Base-by-base conservation (phyloP, 176 grass and related monocot genomes). In the Avena sativa region DNA sequence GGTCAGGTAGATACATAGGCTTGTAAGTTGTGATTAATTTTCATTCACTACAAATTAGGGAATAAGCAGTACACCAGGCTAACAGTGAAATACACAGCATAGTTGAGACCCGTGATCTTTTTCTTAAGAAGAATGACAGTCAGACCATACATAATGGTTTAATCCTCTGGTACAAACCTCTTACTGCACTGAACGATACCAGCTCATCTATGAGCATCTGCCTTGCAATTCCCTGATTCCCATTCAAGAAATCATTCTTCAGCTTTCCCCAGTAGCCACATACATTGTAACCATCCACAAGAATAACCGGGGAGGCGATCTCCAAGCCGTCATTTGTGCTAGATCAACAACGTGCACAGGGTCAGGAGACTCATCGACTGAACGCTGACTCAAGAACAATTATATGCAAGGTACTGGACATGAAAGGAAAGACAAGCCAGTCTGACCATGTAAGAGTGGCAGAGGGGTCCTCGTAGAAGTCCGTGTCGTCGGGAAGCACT, bases 251-350 rank as follows among this genome's bases (percentile, higher is more conserved):
- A 87, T 98, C 89, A 14, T 85, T 85, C 83, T 95, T 98, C 80
- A 98, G 84, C 79, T 96, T 95, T 77, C 89, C 90, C 96, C 96
- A 98, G 57, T 94, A 89, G 47, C 96, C 96, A 83, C 96, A 96
- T 75, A 98, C 88, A 47, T 98, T 98, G 87, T 98, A 98, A 60
- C 93, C 96, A 6, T 98, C 96, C 26, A 98, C 92, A 73, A 98
- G 92, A 89, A 95, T 88, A 80, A 98, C 90, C 0, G 93, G 93
- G 73, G 93, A 89, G 81, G 88, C 93, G 46, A 88, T 92, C 52
- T 95, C 93, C 63, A 90, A 26, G 23, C 94, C 93, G 51, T 95
- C 81, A 85, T 83, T 90, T 85, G 89, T 94, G 71, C 93, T 98
- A 85, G 67, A 91, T 44, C 26, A 94, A 79, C 30, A 7, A 63